Evolutionary conservation across 2,329 filamentous ascomycete species (phyloP), one percentile per base, ranked within the genome.

Genomic region (Paradendryphiella salina): DNA sequence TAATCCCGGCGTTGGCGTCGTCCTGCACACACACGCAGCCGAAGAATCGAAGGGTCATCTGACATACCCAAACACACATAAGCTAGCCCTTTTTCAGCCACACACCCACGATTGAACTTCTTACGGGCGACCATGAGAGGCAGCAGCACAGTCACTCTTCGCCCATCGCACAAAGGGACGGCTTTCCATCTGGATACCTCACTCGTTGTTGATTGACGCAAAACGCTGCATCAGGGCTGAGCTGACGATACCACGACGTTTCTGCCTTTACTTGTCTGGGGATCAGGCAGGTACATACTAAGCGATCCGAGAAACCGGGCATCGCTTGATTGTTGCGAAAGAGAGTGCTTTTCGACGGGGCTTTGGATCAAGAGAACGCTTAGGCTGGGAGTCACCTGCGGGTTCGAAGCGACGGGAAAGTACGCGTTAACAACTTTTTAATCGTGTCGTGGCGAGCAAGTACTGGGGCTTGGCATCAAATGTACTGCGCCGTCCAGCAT

Each of bases 241-340:
- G 54, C 52, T 60, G 56, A 11, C 46, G 55, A 57, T 47, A 56
- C 40, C 50, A 41, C 57, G 53, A 51, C 56, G 54, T 49, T 18
- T 28, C 48, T 58, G 40, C 60, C 64, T 60, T 62, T 50, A 59
- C 59, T 60, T 56, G 51, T 56, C 34, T 51, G 56, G 32, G 59
- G 57, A 20, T 58, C 62, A 34, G 59, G 63, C 51, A 61, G 51
- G 49, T 54, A 26, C 28, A 21, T 29, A 54, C 52, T 62, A 48
- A 47, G 46, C 43, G 32, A 36, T 50, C 45, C 8, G 39, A 42
- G 15, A 21, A 21, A 32, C 33, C 39, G 39, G 34, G 52, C 39
- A 42, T 52, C 49, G 45, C 47, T 46, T 33, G 46, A 33, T 28
- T 46, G 23, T 15, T 23, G 38, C 34, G 28, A 45, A 17, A 31